Percentiles rank a stretch among this genome's conserved stretches.
These are phyloP conservation scores for Chrysoporthe puriensis DNA, from an alignment of 2,329 filamentous ascomycete species.

Conservation along the genomic window DNA sequence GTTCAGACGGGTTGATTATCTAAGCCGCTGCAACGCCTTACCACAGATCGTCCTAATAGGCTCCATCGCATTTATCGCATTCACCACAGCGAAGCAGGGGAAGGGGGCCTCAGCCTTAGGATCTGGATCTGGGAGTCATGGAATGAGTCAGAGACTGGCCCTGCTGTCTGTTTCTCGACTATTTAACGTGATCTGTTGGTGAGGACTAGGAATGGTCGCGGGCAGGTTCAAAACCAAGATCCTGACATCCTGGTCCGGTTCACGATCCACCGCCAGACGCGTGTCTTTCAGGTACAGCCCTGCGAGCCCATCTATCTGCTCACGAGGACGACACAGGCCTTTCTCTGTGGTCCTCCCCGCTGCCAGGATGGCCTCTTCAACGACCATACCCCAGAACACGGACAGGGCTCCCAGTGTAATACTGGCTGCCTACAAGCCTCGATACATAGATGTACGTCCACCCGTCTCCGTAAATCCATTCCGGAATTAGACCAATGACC, in stretches of 20 bases:
- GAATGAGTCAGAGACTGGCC: background rate
- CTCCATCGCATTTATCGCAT: too few relatives aligned
- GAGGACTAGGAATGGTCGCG: slow-evolving; percentile 12
- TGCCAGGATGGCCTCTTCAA: slow-evolving; percentile 30
- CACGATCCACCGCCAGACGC: slow-evolving; percentile 3
- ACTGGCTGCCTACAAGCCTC: slow-evolving; percentile 46
- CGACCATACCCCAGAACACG: slow-evolving; percentile 14
- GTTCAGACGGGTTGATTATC: background rate
- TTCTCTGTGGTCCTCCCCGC: background rate
- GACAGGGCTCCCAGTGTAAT: slow-evolving; percentile 14
- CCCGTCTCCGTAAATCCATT: slow-evolving; percentile 14
- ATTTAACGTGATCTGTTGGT: background rate
- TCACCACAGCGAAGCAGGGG: background rate
- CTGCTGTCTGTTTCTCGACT: background rate
- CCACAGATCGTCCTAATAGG: too few relatives aligned
- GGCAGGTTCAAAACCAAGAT: slow-evolving; percentile 13
- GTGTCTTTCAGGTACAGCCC: slow-evolving; percentile 6
- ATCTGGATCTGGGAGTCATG: background rate
- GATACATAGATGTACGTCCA: slow-evolving; percentile 65
- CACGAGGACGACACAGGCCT: background rate
- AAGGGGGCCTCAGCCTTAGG: too few relatives aligned
- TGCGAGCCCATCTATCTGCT: background rate
- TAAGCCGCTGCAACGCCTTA: slow-evolving; percentile 1
- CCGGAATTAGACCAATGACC: slow-evolving; percentile 14
- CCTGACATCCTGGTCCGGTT: slow-evolving; percentile 12